Evolutionary conservation across 176 grass and related monocot genomes (phyloP), one percentile per base, ranked within the genome.

Genomic region (Aegilops sharonensis): DNA sequence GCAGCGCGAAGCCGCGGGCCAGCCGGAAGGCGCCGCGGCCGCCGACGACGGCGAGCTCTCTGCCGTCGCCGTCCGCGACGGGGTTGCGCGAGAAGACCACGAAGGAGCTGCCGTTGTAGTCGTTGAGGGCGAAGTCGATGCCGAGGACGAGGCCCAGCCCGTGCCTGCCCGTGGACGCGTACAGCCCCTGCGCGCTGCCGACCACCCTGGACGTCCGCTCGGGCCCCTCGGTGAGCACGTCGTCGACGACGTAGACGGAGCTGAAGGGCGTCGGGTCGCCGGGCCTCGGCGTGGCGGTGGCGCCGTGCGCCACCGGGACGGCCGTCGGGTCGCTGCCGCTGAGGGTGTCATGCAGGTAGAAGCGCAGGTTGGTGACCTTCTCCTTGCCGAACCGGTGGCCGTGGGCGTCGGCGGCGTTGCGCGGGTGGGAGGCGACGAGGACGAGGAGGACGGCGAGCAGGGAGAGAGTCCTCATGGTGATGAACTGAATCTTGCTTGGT

Each of bases 281-380:
- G 6, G 20, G 23, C 2, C 0, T 40, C 1, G 88, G 1, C 4
- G 15, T 30, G 40, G 2, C 52, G 1, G 3, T 5, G 11, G 31
- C 84, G 20, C 3, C 79, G 10, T 14, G 88, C 0, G 83, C 89
- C 1, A 88, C 83, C 0, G 68, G 35, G 11, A 91, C 89, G 1
- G 89, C 89, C 10, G 8, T 69, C 17, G 92, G 89, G 57, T 87
- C 68, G 24, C 75, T 42, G 0, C 87, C 92, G 81, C 80, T 45
- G 8, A 91, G 64, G 52, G 48, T 89, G 92, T 89, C 92, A 9
- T 91, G 89, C 69, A 94, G 84, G 87, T 68, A 94, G 84, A 94
- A 94, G 81, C 3, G 89, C 2, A 94, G 70, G 3, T 64, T 35
- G 29, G 92, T 94, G 7, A 74, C 9, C 66, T 85, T 93, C 91